Base-by-base conservation (phyloP, 2,329 filamentous ascomycete species). In the Microcyclospora tardicrescens region DNA sequence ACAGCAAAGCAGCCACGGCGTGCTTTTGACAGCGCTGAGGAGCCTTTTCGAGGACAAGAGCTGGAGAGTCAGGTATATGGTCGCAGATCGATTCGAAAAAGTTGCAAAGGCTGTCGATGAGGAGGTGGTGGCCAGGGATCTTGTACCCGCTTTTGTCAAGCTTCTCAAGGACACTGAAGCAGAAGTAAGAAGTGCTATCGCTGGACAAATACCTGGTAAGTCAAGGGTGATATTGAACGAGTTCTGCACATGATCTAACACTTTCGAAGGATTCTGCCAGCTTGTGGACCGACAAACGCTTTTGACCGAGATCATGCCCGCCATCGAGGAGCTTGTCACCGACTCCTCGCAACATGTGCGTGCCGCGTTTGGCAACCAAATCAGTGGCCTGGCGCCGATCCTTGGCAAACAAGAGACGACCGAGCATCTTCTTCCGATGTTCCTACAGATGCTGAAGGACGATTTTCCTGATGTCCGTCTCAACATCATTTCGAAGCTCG, bases 401-500 rank as follows among this genome's bases (percentile, higher is more conserved):
- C 75, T 98, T 49, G 91, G 91, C 65, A 96, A 96, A 67, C 84
- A 98, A 64, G 89, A 96, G 83, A 98, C 91, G 24, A 96, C 94
- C 50, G 81, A 91, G 52, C 91, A 98, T 61, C 77, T 98, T 33
- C 75, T 98, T 33, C 91, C 91, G 38, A 98, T 98, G 89, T 96
- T 98, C 65, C 73, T 98, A 38, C 84, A 93, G 62, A 98, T 98
- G 91, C 79, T 98, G 54, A 98, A 96, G 73, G 91, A 98, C 56
- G 91, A 98, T 59, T 96, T 95, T 63, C 91, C 91, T 15, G 91
- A 98, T 60, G 91, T 98, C 37, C 82, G 91, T 46, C 77, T 98
- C 43, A 93, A 98, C 66, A 98, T 98, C 61, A 98, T 98, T 57
- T 96, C 91, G n/a, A 98, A 98, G 66, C 78, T 98, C 39, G 93